Percentiles rank a stretch among this genome's conserved stretches.
phyloP scores from a whole-genome alignment of 2,329 filamentous ascomycete species.

The Colletotrichum sp. region DNA sequence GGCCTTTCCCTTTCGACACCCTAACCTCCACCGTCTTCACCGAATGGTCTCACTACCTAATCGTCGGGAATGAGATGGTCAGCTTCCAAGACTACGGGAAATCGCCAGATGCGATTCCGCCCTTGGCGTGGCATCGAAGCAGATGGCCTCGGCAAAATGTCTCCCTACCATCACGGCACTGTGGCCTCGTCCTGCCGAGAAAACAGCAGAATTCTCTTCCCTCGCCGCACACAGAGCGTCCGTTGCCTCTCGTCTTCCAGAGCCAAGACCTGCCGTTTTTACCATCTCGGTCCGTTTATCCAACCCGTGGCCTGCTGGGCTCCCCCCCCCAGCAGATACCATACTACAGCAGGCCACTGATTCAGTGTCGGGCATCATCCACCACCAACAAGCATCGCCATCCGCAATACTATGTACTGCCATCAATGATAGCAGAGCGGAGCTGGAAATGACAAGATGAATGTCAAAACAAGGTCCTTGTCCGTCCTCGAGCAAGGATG shows the following conservation, averaged over 20 bases:
- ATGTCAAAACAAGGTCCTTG: not conserved
- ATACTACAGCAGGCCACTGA: not conserved
- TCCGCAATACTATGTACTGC: not conserved
- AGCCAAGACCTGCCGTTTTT: not conserved
- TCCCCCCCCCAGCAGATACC: not conserved
- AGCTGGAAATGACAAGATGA: not conserved
- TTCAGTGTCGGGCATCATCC: not conserved
- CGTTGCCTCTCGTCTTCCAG: not conserved
- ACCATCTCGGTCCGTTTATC: not conserved
- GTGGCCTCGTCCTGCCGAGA: not conserved
- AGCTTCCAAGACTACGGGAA: not conserved
- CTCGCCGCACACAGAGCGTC: not conserved
- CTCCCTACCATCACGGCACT: constrained; percentile 9
- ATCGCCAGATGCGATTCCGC: not conserved
- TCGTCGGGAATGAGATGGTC: not conserved
- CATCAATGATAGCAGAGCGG: not conserved
- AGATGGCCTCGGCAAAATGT: not conserved
- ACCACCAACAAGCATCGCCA: not conserved
- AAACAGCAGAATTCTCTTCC: not conserved
- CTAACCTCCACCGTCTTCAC: not conserved
- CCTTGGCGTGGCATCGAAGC: not conserved
- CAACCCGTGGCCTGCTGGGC: not conserved
- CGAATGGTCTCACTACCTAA: not conserved
- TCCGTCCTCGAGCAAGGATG: not conserved
- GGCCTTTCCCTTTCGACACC: not conserved